Evolutionary conservation across 225 moss, liverwort and hornwort genomes (phyloP).

Genomic region (Asterella californica): DNA sequence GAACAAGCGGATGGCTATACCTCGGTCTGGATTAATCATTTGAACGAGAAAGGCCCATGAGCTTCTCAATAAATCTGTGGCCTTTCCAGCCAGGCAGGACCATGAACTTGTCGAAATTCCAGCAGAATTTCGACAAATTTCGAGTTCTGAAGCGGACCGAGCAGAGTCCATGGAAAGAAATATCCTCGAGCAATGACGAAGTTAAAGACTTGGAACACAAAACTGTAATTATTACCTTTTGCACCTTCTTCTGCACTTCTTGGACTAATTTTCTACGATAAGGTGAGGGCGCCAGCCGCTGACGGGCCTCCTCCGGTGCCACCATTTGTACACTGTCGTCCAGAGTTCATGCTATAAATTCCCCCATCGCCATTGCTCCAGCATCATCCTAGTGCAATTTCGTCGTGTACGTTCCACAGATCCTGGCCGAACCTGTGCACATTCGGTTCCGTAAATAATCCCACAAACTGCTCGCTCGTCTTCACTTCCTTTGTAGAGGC

Average conservation of each 20-base stretch:
- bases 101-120: not conserved
- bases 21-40: not conserved
- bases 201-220: not conserved
- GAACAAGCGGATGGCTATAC: not conserved
- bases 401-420: not conserved
- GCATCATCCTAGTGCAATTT: not conserved
- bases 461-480: not conserved
- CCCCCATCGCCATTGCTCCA: not conserved
- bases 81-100: not conserved
- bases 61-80: not conserved
- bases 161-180: not conserved
- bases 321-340: conserved; percentile 25
- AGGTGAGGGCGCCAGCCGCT: conserved; percentile 58
- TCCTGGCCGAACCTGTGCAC: not conserved
- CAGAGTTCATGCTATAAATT: not conserved
- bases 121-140: not conserved
- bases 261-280: conserved; percentile 69
- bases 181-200: too few relatives aligned
- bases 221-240: conserved; percentile 49
- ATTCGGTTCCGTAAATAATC: not conserved
- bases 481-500: not conserved
- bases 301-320: conserved; percentile 26
- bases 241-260: conserved; percentile 83
- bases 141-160: not conserved
- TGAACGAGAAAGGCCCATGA: not conserved